These are phyloP conservation scores for Paradendryphiella salina DNA, from an alignment of 2,329 filamentous ascomycete genomes.

Conservation along the genomic window DNA sequence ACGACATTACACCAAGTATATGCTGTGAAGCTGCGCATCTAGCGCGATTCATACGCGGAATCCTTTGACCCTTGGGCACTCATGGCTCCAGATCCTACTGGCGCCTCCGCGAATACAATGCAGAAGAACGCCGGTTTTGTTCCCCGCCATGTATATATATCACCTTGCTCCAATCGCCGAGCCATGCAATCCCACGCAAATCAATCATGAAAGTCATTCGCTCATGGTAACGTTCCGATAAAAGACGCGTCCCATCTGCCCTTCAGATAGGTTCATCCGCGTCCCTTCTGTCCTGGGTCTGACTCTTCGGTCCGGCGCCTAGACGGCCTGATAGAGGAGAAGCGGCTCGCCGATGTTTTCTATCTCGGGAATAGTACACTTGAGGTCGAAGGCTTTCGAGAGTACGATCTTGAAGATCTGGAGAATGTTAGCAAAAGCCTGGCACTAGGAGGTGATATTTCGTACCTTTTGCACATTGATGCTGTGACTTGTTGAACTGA, in stretches of 20 bases:
- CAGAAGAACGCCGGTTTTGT: conserved; percentile 39
- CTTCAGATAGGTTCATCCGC: conserved; percentile 13
- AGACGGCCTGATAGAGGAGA: conserved; percentile 71
- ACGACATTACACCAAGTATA: conserved; percentile 40
- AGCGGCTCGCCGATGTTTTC: conserved; percentile 96
- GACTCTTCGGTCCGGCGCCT: conserved; percentile 29
- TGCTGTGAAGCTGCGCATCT: conserved; percentile 24
- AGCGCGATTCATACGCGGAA: conserved; percentile 18
- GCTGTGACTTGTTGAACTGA: conserved; percentile 97
- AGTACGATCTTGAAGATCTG: conserved; percentile 99
- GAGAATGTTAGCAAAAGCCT: conserved; percentile 30
- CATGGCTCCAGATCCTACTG: conserved; percentile 15
- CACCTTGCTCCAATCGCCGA: conserved; percentile 46
- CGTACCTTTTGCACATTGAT: conserved; percentile 98
- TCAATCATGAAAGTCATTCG: conserved; percentile 45
- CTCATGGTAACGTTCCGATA: conserved; percentile 41
- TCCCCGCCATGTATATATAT: conserved; percentile 23
- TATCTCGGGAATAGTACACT: conserved; percentile 98
- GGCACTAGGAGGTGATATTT: too few species aligned
- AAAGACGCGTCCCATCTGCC: conserved; percentile 24
- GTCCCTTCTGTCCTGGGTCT: conserved; percentile 17
- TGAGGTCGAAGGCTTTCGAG: conserved; percentile 96
- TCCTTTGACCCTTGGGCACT: conserved; percentile 12
- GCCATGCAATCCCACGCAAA: conserved; percentile 42
- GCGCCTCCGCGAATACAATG: conserved; percentile 22